Evolutionary conservation across 1,139 yeast species (phyloP).

Genomic region (Candida albicans): DNA sequence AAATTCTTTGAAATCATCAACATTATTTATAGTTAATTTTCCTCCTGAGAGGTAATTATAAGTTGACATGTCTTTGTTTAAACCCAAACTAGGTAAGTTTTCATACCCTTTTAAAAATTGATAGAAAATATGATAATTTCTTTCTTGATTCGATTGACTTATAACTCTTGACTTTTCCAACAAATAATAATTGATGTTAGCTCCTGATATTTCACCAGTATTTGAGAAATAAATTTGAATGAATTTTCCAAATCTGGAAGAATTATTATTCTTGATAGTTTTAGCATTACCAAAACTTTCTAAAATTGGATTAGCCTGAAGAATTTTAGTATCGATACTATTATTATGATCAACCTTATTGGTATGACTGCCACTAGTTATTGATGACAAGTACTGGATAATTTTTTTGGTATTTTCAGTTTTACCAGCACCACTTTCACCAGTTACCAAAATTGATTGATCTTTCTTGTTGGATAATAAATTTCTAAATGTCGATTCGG

Average conservation of each 20-base stretch:
- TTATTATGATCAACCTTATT: conserved; percentile 1
- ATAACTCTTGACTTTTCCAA: conserved; percentile 93
- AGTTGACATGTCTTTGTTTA: conserved; percentile 44
- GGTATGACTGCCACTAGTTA: conserved; percentile 35
- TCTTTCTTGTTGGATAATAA: conserved; percentile 69
- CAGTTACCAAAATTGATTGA: conserved; percentile 92
- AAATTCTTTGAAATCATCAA: conserved; percentile 75
- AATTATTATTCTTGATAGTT: conserved; percentile 89
- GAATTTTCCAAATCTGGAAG: conserved; percentile 96
- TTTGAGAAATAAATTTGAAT: conserved; percentile 76
- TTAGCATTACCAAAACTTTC: conserved; percentile 98
- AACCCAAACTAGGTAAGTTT: conserved; percentile 48
- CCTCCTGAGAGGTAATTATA: conserved; percentile 64
- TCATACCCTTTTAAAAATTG: conserved; percentile 76
- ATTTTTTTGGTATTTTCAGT: conserved; percentile 97
- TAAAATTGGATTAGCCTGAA: conserved; percentile 92
- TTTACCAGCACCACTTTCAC: conserved; percentile 98
- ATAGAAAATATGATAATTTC: conserved; percentile 92
- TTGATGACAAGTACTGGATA: conserved; percentile 85
- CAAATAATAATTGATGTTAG: conserved; percentile 91
- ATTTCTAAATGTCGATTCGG: conserved; percentile 84
- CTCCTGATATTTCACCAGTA: conserved; percentile 67
- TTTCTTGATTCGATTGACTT: conserved; percentile 69
- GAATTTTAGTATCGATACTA: conserved; percentile 75
- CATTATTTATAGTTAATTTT: conserved; percentile 57